Conservation (phyloP, 2,329 filamentous ascomycete genomes). For the Ceratocystis huliohia region DNA sequence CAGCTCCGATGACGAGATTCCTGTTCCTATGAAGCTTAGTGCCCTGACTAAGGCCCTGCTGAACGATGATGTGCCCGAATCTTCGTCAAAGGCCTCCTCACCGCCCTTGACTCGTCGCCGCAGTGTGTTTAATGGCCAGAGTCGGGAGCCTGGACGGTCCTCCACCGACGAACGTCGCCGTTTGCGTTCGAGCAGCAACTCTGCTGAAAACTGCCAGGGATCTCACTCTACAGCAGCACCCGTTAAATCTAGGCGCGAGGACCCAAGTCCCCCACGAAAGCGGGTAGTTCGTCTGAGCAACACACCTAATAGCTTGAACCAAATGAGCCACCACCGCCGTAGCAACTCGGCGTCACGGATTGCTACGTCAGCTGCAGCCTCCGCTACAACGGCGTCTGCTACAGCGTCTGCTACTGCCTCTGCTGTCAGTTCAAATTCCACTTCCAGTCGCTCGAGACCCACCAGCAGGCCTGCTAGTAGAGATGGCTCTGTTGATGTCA, state of each 20-base stretch:
- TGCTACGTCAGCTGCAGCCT: slow-evolving; percentile 18
- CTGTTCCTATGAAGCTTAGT: slow-evolving; percentile 84
- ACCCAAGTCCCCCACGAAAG: slow-evolving; percentile 43
- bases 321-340: slow-evolving; percentile 35
- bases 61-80: slow-evolving; percentile 45
- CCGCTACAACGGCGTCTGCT: slow-evolving; percentile 11
- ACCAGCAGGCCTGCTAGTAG: slow-evolving; percentile 32
- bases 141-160: neutral
- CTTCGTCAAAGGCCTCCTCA: slow-evolving; percentile 33
- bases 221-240: slow-evolving; percentile 33
- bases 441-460: slow-evolving; percentile 25
- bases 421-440: slow-evolving; percentile 22
- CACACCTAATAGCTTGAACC: slow-evolving; percentile 34
- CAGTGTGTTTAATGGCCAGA: slow-evolving; percentile 32
- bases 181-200: slow-evolving; percentile 36
- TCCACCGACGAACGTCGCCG: slow-evolving; percentile 34
- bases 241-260: slow-evolving; percentile 33
- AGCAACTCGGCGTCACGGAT: slow-evolving; percentile 39
- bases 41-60: slow-evolving; percentile 81
- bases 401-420: slow-evolving; percentile 17
- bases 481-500: slow-evolving; percentile 34
- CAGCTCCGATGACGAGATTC: slow-evolving; percentile 89
- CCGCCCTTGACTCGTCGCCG: slow-evolving; percentile 39
- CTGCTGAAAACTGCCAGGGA: slow-evolving; percentile 30
- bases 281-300: slow-evolving; percentile 46